A percentile compares a stretch with the other conserved stretches of the same genome.
Conservation (phyloP, 2,329 filamentous ascomycete species). For the Penicillium thymicola region DNA sequence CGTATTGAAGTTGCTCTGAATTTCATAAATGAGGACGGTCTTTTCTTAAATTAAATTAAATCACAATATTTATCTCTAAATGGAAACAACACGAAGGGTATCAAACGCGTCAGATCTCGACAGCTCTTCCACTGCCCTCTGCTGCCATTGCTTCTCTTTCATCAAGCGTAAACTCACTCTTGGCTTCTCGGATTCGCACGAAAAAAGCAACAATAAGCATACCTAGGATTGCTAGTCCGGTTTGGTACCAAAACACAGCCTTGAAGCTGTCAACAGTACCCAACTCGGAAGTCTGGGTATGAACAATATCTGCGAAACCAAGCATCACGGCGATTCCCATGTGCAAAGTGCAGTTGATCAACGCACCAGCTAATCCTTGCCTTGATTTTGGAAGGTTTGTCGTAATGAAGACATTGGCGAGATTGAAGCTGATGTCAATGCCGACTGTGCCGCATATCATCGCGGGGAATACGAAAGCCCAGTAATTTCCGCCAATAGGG, state of each 20-base stretch:
- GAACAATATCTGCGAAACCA: constrained; percentile 64
- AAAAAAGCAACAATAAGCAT: constrained; percentile 53
- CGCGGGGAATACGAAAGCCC: constrained; percentile 68
- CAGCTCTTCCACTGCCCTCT: neutral
- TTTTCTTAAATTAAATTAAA: neutral
- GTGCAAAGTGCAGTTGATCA: constrained; percentile 69
- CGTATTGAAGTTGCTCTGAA: neutral
- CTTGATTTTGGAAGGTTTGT: constrained; percentile 63
- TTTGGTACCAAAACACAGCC: constrained; percentile 63
- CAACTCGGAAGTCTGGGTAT: constrained; percentile 47
- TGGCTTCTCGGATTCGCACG: constrained; percentile 54
- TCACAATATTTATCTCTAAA: neutral
- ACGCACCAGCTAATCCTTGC: constrained; percentile 68
- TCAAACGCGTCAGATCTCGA: neutral
- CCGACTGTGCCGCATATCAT: constrained; percentile 64
- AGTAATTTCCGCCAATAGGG: constrained; percentile 59
- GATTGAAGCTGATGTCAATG: constrained; percentile 72
- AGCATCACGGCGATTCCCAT: constrained; percentile 70
- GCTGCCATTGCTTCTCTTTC: constrained; percentile 42
- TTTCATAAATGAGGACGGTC: neutral
- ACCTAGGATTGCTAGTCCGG: constrained; percentile 53
- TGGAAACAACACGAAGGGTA: neutral
- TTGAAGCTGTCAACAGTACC: constrained; percentile 57
- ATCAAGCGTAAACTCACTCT: constrained; percentile 57
- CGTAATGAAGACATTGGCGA: constrained; percentile 74